Base-by-base conservation (phyloP, 345 rosid genomes). In the Pelargonium nanum region DNA sequence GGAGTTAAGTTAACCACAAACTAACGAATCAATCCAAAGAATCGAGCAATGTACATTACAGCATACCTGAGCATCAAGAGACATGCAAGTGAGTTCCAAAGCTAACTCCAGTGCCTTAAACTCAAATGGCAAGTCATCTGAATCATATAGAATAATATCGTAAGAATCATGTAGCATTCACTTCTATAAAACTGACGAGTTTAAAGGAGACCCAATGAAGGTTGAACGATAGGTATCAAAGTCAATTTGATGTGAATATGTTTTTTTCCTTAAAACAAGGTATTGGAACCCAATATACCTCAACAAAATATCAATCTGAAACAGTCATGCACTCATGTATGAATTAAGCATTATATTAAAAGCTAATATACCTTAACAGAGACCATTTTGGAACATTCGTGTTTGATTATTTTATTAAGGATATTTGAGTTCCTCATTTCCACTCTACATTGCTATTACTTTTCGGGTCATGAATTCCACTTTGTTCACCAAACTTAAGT, bases 81-180 rank as follows among this genome's bases (percentile, higher is more conserved):
- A 83, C 78, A 74, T 76, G 85, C 97, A 93, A 59, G 94, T 81
- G 57, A 89, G 45, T 56, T 93, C 99, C 83, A 93, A 78, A 68
- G 96, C 96, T 76, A 93, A 64, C 74, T 93, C 99, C 70, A 93
- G 77, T 24, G 99, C 94, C 75, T 80, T 85, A 70, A 93, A 89
- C 60, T 93, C 97, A 75, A 93, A 93, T 22, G 97, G 99, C 64
- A 93, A 78, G 80, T 93, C 96, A 81, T 93, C 99, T 93, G 87
- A 64, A 78, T 68, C 65, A 77, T 66, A 55, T 32, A 63, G 69
- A 60, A 52, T 71, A 32, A 52, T 44, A n/a, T 26, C 1, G 23
- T 69, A 13, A 78, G 78, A 66, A 72, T 60, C 56, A 62, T 8
- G 34, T 34, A 58, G 57, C 55, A 56, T 28, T 26, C 24, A 62